These are phyloP conservation scores for Austropuccinia psidii DNA, from an alignment of 1,284 basidiomycete genomes.

Conservation along the genomic window DNA sequence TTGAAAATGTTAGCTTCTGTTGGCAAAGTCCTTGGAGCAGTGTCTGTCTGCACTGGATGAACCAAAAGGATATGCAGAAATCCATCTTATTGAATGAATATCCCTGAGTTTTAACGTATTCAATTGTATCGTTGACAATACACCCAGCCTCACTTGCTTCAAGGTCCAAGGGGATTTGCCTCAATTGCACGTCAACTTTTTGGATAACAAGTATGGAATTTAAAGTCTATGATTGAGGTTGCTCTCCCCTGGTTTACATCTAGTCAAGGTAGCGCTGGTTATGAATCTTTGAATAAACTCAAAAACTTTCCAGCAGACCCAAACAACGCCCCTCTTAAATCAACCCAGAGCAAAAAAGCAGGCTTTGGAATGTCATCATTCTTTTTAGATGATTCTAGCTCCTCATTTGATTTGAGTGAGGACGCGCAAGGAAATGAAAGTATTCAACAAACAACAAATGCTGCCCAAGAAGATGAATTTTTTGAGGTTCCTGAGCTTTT, in stretches of 20 bases:
- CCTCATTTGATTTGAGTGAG: constrained; percentile 22
- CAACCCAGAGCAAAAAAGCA: constrained; percentile 7
- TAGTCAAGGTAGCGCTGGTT: too few relatives aligned
- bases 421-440: constrained; percentile 10
- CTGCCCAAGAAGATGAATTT: constrained; percentile 57
- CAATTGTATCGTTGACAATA: constrained; percentile 85
- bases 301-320: background rate
- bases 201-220: constrained; percentile 90
- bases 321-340: constrained; percentile 13
- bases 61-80: constrained; percentile 49
- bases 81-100: constrained; percentile 88
- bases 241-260: constrained; percentile 68
- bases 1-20: constrained; percentile 77
- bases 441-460: constrained; percentile 40
- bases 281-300: too few relatives aligned
- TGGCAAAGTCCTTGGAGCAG: constrained; percentile 74
- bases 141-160: constrained; percentile 75
- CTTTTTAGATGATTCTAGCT: constrained; percentile 36
- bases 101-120: constrained; percentile 85
- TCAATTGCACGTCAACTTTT: constrained; percentile 81
- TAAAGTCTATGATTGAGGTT: constrained; percentile 89
- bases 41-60: constrained; percentile 66
- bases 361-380: constrained; percentile 29
- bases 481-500: constrained; percentile 66
- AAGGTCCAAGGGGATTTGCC: constrained; percentile 89